phyloP scores from a whole-genome alignment of 805 yeast genomes.

The Sugiyamaella marilandica region DNA sequence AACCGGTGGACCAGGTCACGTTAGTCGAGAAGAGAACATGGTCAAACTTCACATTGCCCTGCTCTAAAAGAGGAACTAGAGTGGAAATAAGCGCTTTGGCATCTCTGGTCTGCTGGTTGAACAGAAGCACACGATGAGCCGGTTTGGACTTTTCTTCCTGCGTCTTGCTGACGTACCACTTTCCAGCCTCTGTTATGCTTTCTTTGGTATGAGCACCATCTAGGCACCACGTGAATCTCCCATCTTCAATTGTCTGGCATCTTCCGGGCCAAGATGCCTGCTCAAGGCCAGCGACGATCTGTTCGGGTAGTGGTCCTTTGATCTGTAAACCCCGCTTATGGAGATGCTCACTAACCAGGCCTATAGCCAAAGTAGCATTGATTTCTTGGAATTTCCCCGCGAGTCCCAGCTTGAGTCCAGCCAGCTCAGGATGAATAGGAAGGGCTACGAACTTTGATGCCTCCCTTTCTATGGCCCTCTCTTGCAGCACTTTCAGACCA shows the following conservation, averaged over 20 bases:
- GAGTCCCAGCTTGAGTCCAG: conserved; percentile 27
- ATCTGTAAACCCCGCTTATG: conserved; percentile 38
- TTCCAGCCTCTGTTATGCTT: conserved; percentile 73
- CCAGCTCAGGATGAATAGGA: conserved; percentile 37
- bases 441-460: conserved; percentile 48
- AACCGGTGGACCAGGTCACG: conserved; percentile 86
- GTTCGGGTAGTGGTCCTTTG: conserved; percentile 16
- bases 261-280: conserved; percentile 90
- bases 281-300: conserved; percentile 49
- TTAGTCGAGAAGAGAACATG: conserved; percentile 84
- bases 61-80: conserved; percentile 36
- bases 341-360: conserved; percentile 60
- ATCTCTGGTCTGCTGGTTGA: conserved; percentile 94
- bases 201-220: conserved; percentile 98
- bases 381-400: conserved; percentile 74
- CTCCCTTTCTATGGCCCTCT: conserved; percentile 64
- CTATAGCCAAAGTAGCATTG: conserved; percentile 86
- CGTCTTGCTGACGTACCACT: conserved; percentile 54
- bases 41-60: conserved; percentile 48
- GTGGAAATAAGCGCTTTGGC: conserved; percentile 57
- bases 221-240: conserved; percentile 64
- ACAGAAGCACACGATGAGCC: conserved; percentile 51
- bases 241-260: conserved; percentile 62
- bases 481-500: conserved; percentile 44
- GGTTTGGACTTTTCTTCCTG: conserved; percentile 15